A percentile compares a stretch with the other conserved stretches of the same genome.
phyloP scores from a whole-genome alignment of 2,329 filamentous ascomycete genomes.

The Exutisphaerella laricina region DNA sequence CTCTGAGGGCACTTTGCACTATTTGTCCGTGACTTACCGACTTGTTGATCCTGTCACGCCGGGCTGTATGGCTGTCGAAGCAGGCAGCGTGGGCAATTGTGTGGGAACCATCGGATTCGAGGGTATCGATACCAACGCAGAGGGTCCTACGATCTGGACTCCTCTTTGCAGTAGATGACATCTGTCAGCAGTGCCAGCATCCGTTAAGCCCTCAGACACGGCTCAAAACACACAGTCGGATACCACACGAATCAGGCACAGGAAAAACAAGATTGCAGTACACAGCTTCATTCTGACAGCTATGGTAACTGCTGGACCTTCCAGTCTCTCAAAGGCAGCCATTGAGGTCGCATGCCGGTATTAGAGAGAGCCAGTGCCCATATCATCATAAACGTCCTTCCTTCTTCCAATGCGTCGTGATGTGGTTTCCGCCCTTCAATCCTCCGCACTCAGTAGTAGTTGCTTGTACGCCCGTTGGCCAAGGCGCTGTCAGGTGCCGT shows the following conservation, averaged over 20 bases:
- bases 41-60: conserved; percentile 44
- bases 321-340: background rate
- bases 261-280: background rate
- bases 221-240: too few species aligned
- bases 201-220: too few species aligned
- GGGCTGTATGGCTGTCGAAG: conserved; percentile 38
- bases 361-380: background rate
- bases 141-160: background rate
- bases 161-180: too few species aligned
- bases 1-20: too few species aligned
- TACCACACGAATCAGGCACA: background rate
- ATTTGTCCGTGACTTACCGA: too few species aligned
- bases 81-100: conserved; percentile 45
- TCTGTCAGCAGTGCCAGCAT: too few species aligned
- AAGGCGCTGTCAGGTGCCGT: conserved; percentile 30
- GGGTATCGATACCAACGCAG: background rate
- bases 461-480: conserved; percentile 16
- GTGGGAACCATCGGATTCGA: too few species aligned
- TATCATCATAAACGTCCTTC: background rate
- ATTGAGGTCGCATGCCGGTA: background rate
- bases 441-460: conserved; percentile 16
- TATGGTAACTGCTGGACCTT: background rate
- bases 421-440: conserved; percentile 12
- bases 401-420: background rate
- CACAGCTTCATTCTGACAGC: background rate